These are phyloP conservation scores for Pseudoturritis turrita DNA, from an alignment of 345 rosid genomes.

Conservation along the genomic window DNA sequence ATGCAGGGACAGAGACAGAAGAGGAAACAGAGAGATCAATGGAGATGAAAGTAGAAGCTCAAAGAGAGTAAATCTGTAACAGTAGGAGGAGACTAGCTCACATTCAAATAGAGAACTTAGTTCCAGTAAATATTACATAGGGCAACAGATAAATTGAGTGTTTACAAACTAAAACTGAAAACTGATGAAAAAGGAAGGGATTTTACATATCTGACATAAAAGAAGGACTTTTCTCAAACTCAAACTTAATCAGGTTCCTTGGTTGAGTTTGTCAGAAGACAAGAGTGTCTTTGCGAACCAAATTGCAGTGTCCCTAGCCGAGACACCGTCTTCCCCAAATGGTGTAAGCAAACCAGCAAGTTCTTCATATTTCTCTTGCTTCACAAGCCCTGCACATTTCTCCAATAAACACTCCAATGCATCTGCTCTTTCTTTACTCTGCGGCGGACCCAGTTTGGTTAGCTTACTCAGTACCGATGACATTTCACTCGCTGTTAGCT, in stretches of 20 bases:
- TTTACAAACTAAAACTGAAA: constrained; percentile 9
- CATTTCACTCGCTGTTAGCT: constrained; percentile 42
- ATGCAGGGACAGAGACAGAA: background rate
- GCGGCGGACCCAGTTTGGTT: constrained; percentile 46
- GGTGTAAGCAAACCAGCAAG: constrained; percentile 88
- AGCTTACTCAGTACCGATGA: constrained; percentile 49
- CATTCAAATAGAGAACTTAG: background rate
- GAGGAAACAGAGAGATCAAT: background rate
- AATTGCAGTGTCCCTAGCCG: constrained; percentile 96
- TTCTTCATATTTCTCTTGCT: constrained; percentile 81
- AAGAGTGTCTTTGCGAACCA: constrained; percentile 91
- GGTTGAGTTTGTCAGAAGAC: constrained; percentile 67
- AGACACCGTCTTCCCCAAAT: constrained; percentile 84
- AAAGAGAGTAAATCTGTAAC: background rate
- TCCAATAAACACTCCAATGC: constrained; percentile 92
- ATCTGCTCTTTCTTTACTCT: constrained; percentile 75
- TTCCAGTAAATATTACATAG: constrained; percentile 5
- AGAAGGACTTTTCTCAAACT: background rate
- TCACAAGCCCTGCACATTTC: constrained; percentile 83
- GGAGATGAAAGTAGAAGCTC: background rate
- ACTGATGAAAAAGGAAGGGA: background rate
- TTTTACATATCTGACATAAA: constrained; percentile 23
- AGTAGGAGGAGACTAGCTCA: constrained; percentile 8
- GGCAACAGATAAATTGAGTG: background rate
- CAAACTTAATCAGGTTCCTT: constrained; percentile 36